These are phyloP conservation scores for Colletotrichum chlorophyti DNA, from an alignment of 2,329 filamentous ascomycete species.

Conservation along the genomic window DNA sequence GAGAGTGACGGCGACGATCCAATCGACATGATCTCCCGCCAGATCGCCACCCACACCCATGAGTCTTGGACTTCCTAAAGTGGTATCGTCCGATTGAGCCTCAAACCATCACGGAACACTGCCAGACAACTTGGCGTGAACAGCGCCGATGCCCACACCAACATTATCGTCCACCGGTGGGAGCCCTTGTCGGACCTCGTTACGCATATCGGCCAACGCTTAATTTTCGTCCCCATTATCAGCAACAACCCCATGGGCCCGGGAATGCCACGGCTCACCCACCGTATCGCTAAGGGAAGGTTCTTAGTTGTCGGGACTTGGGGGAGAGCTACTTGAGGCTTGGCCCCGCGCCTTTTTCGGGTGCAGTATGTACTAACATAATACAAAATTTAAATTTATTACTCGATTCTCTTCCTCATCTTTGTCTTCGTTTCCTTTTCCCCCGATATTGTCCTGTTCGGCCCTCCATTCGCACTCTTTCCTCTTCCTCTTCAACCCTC, in stretches of 20 bases:
- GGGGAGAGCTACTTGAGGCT: constrained; percentile 4
- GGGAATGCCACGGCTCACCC: too few species aligned
- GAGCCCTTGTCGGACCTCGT: too few species aligned
- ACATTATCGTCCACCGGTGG: too few species aligned
- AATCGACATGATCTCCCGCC: constrained; percentile 25
- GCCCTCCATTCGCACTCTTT: constrained; percentile 1
- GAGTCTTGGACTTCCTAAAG: constrained; percentile 5
- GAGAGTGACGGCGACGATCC: constrained; percentile 18
- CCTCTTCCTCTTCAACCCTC: constrained; percentile 9
- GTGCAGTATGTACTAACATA: constrained; percentile 19
- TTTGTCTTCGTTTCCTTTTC: too few species aligned
- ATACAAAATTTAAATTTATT: constrained; percentile 26
- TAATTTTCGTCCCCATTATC: not conserved
- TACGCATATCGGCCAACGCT: too few species aligned
- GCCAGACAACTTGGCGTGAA: constrained; percentile 25
- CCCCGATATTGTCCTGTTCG: too few species aligned
- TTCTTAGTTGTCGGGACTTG: too few species aligned
- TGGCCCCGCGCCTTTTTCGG: constrained; percentile 4
- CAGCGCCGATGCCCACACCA: not conserved
- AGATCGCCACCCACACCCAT: constrained; percentile 18
- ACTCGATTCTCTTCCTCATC: too few species aligned
- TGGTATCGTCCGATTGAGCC: constrained; percentile 22
- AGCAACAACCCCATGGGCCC: too few species aligned
- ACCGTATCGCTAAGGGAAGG: too few species aligned
- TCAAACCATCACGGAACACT: constrained; percentile 28